Base-by-base conservation (phyloP, 129 eudicot genomes). In the Gnaphalium uliginosum region DNA sequence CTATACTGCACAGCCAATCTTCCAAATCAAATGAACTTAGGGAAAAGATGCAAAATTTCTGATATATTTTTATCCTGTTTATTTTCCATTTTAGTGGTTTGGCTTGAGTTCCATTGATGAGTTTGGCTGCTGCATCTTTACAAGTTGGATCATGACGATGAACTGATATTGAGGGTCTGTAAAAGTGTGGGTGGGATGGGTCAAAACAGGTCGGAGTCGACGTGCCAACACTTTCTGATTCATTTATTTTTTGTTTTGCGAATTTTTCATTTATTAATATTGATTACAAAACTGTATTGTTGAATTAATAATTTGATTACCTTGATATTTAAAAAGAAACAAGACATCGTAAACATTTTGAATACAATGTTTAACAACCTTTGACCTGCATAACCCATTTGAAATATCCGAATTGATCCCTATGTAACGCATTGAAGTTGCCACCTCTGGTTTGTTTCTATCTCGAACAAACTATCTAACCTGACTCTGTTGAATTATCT, bases 401-500 rank as follows among this genome's bases (percentile, higher is more conserved):
- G 46, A 37, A 1, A 1, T 27, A 2, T n/a, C n/a, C n/a, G n/a
- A n/a, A n/a, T n/a, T n/a, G n/a, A n/a, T n/a, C n/a, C n/a, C n/a
- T n/a, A n/a, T n/a, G 1, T 27, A 27, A 27, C 1, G 32, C 4
- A 29, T 4, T 29, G 32, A 29, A 9, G 46, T 9, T 2, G 13
- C 46, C 13, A 9, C 13, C 46, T 2, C 46, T 37, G 11, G 14
- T 9, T 9, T 37, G 2, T 37, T 37, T 37, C 8, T 37, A 9
- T 37, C 46, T 8, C 2, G 46, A 37, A 13, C 11, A 37, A 13
- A 2, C 46, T 37, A 37, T 37, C 1, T 56, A 56, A 56, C 10
- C 62, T 56, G 62, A 57, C 25, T 21, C 13, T 8, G 24, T 63
- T 53, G 54, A 77, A 83, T 69, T 15, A 10, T 66, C 85, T 85